Conservation (phyloP, 306 rosid genomes). For the Quercus aquifolioides region DNA sequence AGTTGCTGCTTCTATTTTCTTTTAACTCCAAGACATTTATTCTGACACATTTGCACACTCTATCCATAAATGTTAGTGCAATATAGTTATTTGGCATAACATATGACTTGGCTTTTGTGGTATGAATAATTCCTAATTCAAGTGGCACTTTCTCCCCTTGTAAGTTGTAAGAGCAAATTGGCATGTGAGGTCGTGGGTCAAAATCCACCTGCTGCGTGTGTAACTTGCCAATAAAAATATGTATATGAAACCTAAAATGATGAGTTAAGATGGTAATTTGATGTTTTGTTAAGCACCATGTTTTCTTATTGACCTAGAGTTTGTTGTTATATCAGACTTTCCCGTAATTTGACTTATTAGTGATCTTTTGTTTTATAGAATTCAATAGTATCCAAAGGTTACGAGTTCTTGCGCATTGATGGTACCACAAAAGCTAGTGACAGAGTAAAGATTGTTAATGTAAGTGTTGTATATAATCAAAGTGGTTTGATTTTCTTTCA, state of each 20-base stretch:
- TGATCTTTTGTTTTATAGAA: conserved; percentile 44
- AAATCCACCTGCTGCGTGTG: too few species aligned
- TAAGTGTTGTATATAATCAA: conserved; percentile 37
- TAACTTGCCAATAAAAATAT: too few species aligned
- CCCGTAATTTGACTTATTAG: not conserved
- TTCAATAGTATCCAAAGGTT: conserved; percentile 50
- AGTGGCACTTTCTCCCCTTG: too few species aligned
- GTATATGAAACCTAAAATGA: not conserved
- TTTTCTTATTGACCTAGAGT: not conserved
- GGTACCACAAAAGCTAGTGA: conserved; percentile 89
- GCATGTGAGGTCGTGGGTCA: too few species aligned
- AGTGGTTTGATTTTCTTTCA: not conserved
- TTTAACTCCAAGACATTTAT: not conserved
- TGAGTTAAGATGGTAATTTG: not conserved
- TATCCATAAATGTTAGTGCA: not conserved
- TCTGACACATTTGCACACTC: not conserved
- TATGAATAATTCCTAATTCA: not conserved
- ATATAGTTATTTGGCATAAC: not conserved
- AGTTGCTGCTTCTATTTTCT: not conserved
- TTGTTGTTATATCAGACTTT: conserved; percentile 4
- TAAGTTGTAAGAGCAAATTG: too few species aligned
- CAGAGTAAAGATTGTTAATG: conserved; percentile 68
- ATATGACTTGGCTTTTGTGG: not conserved
- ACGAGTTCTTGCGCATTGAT: conserved; percentile 71
- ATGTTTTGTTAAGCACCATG: not conserved